Evolutionary conservation across 1,284 basidiomycete species (phyloP).

Genomic region (Irpex sp.): DNA sequence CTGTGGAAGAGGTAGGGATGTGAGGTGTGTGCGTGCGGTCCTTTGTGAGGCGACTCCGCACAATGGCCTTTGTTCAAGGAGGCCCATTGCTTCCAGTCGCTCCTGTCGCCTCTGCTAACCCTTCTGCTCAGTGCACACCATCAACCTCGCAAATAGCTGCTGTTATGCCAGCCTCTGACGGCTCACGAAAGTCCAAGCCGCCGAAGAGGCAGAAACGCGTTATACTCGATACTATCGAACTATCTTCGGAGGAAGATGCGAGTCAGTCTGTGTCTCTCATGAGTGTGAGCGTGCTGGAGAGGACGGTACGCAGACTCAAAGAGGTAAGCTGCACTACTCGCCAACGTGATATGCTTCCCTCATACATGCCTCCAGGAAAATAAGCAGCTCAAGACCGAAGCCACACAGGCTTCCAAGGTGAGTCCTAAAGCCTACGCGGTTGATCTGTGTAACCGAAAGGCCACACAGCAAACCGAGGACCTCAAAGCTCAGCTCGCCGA

Average conservation of each 20-base stretch:
- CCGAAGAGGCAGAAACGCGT: background rate
- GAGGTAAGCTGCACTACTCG: background rate
- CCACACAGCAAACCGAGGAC: background rate
- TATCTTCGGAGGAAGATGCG: background rate
- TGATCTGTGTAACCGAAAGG: background rate
- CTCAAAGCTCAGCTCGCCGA: background rate
- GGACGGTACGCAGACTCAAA: background rate
- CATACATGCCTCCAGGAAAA: background rate
- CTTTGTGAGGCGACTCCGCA: background rate
- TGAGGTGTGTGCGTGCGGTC: background rate
- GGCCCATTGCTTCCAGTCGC: background rate
- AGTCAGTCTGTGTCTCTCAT: background rate
- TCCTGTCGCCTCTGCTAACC: too few relatives aligned
- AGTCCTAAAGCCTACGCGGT: background rate
- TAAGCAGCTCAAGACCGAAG: background rate
- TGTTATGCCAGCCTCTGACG: background rate
- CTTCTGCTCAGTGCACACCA: too few relatives aligned
- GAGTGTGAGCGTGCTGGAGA: background rate
- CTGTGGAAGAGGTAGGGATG: too few relatives aligned
- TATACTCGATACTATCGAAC: background rate
- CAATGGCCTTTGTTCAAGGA: background rate
- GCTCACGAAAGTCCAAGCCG: background rate
- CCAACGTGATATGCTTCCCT: too few relatives aligned
- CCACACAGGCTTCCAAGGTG: background rate
- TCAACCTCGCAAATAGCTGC: too few relatives aligned